Conservation (phyloP, 768 basidiomycete genomes). For the Hygrophorus russula region DNA sequence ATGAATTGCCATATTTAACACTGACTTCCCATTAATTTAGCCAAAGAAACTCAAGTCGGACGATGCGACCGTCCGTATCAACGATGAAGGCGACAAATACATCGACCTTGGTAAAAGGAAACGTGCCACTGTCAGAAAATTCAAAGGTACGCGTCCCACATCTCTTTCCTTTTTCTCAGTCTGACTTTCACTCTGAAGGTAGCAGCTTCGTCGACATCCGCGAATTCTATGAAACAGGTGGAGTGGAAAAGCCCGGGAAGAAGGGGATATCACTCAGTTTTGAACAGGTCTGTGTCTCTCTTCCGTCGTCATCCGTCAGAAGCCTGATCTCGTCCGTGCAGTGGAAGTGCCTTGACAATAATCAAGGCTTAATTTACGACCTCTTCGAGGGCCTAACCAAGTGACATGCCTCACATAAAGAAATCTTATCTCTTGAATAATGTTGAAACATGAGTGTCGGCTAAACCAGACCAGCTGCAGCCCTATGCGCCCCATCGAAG, state of each 20-base stretch:
- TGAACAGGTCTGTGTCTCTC: slow-evolving; percentile 43
- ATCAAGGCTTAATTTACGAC: slow-evolving; percentile 35
- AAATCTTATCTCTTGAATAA: neutral
- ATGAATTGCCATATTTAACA: too few relatives aligned
- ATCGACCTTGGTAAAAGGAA: slow-evolving; percentile 64
- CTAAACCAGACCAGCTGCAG: slow-evolving; percentile 55
- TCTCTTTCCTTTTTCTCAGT: neutral
- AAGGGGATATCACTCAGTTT: slow-evolving; percentile 61
- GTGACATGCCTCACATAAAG: slow-evolving; percentile 9
- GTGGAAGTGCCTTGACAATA: slow-evolving; percentile 48
- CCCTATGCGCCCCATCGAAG: slow-evolving; percentile 54
- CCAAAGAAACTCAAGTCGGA: neutral
- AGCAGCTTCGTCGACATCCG: slow-evolving; percentile 53
- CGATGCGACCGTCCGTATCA: slow-evolving; percentile 1
- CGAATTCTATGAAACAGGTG: slow-evolving; percentile 48
- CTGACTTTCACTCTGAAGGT: neutral
- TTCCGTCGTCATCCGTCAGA: neutral
- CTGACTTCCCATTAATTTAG: neutral
- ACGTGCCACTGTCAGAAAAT: slow-evolving; percentile 43
- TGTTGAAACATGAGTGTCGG: too few relatives aligned
- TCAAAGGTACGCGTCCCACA: slow-evolving; percentile 29
- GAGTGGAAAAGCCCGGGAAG: slow-evolving; percentile 64
- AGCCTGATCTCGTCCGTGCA: slow-evolving; percentile 13
- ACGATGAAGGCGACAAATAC: slow-evolving; percentile 37
- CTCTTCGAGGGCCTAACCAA: slow-evolving; percentile 31